Base-by-base conservation (phyloP, 2,329 filamentous ascomycete species). In the Zymoseptoria tritici region DNA sequence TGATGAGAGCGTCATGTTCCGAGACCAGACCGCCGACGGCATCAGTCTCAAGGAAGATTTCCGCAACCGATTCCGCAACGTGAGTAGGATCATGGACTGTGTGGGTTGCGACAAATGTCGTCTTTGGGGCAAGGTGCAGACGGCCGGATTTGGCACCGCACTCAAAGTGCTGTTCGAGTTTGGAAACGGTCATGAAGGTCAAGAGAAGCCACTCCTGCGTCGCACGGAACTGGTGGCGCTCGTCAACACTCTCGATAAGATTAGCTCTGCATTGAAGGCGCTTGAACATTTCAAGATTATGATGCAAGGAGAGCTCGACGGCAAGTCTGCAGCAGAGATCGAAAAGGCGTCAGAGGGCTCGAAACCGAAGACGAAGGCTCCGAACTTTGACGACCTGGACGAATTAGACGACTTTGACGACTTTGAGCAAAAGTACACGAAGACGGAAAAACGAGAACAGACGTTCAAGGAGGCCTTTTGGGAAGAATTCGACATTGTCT, bases 61-160 rank as follows among this genome's bases (percentile, higher is more conserved):
- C 81, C 88, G 91, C 68, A 94, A 95, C 75, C 89, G 94, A 16
- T 99, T 99, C 82, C 86, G 94, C 72, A 99, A 99, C 72, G 90
- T 99, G 62, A 96, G 90, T 73, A 86, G 94, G 49, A 82, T 97
- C 65, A 99, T 99, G 94, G 94, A 99, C 75, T 99, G 94, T 68
- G 93, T 97, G 20, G 94, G 94, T 52, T 99, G 94, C 75, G 94
- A 99, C 78, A 99, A 99, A 78, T 99, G 94, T 77, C 86, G 94
- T 8, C 85, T 99, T 2, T 99, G 94, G 94, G 94, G 94, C 54
- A 99, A 99, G 77, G 78, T 99, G 46, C 94, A 99, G 77, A 96
- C 91, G 0, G 89, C 90, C 11, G 94, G 94, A 2, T 97, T 97
- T 72, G 94, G 94, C 55, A 91, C 94, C 0, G 94, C 94, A 0